phyloP scores from a whole-genome alignment of 805 yeast species.

The Maudiozyma barnettii region DNA sequence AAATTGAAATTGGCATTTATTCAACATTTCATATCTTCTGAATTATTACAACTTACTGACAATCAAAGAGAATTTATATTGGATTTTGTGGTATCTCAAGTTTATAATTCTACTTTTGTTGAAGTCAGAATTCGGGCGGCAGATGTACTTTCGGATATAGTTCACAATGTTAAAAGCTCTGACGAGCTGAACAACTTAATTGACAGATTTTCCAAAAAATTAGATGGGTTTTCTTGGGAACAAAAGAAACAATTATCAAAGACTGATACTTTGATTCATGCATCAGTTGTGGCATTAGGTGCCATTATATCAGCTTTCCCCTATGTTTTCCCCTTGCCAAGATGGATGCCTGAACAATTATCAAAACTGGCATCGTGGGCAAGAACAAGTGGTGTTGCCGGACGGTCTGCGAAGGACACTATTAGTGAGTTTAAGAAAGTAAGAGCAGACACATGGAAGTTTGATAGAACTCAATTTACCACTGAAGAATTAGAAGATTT shows the following conservation, averaged over 20 bases:
- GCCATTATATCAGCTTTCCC: constrained; percentile 86
- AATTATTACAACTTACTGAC: constrained; percentile 44
- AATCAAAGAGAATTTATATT: constrained; percentile 43
- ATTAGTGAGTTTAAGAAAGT: constrained; percentile 82
- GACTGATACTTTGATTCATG: constrained; percentile 51
- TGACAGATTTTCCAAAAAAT: constrained; percentile 31
- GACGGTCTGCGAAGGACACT: constrained; percentile 72
- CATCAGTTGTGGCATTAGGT: constrained; percentile 82
- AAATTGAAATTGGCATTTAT: constrained; percentile 61
- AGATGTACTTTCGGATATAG: constrained; percentile 66
- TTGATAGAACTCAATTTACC: constrained; percentile 71
- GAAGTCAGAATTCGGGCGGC: constrained; percentile 74
- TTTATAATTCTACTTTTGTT: constrained; percentile 53
- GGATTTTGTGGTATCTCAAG: constrained; percentile 36
- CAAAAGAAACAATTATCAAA: constrained; percentile 31
- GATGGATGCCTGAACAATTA: constrained; percentile 74
- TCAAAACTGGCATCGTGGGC: constrained; percentile 63
- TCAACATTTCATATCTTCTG: constrained; percentile 63
- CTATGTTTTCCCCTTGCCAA: constrained; percentile 82
- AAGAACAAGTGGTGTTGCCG: constrained; percentile 70
- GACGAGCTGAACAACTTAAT: constrained; percentile 34
- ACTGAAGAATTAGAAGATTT: constrained; percentile 77
- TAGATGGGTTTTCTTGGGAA: constrained; percentile 25
- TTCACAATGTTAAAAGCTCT: constrained; percentile 48
- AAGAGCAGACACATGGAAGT: constrained; percentile 94